These are phyloP conservation scores for Candida orba DNA, from an alignment of 805 yeast genomes.

Conservation along the genomic window DNA sequence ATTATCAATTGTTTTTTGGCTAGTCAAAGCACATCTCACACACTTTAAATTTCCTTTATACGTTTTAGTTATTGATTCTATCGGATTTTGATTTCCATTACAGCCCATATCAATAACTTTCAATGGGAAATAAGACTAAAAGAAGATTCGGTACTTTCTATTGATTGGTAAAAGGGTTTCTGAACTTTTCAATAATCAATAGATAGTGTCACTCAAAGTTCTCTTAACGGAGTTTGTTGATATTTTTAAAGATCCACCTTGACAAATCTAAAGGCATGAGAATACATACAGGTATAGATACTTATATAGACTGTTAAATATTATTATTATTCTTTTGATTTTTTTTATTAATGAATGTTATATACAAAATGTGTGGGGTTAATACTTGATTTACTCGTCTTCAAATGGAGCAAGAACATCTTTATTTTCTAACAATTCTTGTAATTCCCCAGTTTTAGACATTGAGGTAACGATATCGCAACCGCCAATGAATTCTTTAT, in stretches of 20 bases:
- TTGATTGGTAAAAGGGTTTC: too few species aligned
- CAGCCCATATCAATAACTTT: constrained; percentile 1
- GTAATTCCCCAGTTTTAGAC: constrained; percentile 88
- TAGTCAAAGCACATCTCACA: not conserved
- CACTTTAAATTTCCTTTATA: constrained; percentile 1
- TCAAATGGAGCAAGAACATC: constrained; percentile 64
- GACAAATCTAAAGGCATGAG: constrained; percentile 38
- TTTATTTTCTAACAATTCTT: constrained; percentile 73
- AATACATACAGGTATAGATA: constrained; percentile 19
- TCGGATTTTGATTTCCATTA: too few species aligned
- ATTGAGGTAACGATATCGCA: constrained; percentile 90
- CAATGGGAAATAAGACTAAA: constrained; percentile 2
- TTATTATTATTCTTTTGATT: not conserved
- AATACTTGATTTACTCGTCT: constrained; percentile 29
- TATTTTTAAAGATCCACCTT: constrained; percentile 19
- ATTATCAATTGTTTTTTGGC: not conserved
- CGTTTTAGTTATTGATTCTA: constrained; percentile 8
- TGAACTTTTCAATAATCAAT: too few species aligned
- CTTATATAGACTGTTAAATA: not conserved
- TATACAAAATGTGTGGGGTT: constrained; percentile 2
- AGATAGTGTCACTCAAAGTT: not conserved
- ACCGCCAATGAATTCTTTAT: constrained; percentile 92
- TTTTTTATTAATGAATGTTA: not conserved
- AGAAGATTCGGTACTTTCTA: too few species aligned
- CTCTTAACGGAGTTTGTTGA: constrained; percentile 34